Percentiles rank a stretch among this genome's conserved stretches.
These are phyloP conservation scores for Citrus sp. DNA, from an alignment of 345 rosid species.

Conservation along the genomic window DNA sequence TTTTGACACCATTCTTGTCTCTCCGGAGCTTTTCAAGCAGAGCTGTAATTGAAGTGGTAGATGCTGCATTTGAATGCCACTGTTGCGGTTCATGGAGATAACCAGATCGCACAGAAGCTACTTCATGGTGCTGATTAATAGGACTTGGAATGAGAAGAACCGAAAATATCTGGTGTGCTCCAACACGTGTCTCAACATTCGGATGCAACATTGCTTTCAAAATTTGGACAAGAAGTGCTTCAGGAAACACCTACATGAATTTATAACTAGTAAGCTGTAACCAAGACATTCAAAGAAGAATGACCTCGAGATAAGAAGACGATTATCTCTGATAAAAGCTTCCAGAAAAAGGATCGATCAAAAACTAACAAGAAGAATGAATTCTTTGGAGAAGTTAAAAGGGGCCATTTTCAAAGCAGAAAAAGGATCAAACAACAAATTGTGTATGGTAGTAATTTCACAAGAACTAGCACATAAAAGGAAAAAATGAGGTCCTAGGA, in stretches of 20 bases:
- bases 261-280: constrained; percentile 4
- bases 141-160: constrained; percentile 71
- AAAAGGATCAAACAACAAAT: background rate
- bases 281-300: background rate
- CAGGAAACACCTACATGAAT: constrained; percentile 68
- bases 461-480: background rate
- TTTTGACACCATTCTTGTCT: constrained; percentile 60
- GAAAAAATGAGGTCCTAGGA: background rate
- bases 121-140: constrained; percentile 42
- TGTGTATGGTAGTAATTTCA: background rate
- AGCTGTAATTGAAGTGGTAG: constrained; percentile 71
- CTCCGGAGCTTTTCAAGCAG: constrained; percentile 82
- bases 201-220: constrained; percentile 87
- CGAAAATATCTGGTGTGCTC: constrained; percentile 84
- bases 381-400: background rate
- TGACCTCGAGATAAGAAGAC: background rate
- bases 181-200: constrained; percentile 76
- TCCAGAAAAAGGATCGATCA: no score
- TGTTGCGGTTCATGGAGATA: constrained; percentile 58
- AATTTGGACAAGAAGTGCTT: constrained; percentile 73
- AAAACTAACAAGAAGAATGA: background rate
- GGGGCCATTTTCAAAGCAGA: background rate
- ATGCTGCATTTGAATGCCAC: constrained; percentile 61
- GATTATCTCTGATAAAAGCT: background rate
- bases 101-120: constrained; percentile 54